phyloP scores from a whole-genome alignment of 192 early-diverging fungal genomes.

The Gamsiella multidivaricata region DNA sequence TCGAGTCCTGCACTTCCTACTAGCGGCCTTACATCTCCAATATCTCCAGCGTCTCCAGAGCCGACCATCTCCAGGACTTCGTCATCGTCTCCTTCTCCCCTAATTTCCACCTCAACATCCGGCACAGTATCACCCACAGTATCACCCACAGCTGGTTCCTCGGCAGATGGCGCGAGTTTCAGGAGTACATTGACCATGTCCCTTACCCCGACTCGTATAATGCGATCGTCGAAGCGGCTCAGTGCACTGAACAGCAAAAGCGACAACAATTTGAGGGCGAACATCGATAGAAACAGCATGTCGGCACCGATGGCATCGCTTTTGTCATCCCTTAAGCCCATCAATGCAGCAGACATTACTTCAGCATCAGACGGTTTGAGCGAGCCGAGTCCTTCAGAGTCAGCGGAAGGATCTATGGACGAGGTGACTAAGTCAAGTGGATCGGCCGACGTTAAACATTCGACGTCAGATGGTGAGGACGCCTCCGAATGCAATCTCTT shows the following conservation, averaged over 20 bases:
- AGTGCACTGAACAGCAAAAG: slow-evolving; percentile 37
- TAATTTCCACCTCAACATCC: slow-evolving; percentile 7
- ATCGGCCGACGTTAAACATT: too few species aligned
- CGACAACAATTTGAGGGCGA: slow-evolving; percentile 21
- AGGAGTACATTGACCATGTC: slow-evolving; percentile 1
- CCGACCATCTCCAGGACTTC: slow-evolving; percentile 1
- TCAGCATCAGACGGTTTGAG: background rate
- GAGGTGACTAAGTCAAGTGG: too few species aligned
- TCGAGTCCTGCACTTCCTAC: slow-evolving; percentile 18
- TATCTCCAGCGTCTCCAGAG: slow-evolving; percentile 4
- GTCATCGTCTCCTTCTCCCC: background rate
- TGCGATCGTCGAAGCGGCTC: slow-evolving; percentile 29
- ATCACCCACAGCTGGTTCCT: too few species aligned
- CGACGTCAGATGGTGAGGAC: too few species aligned
- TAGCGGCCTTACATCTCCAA: background rate
- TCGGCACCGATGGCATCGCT: slow-evolving; percentile 18
- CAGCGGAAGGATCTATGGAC: too few species aligned
- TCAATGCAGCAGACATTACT: background rate
- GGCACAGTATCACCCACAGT: background rate
- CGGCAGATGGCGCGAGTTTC: background rate
- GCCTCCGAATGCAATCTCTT: too few species aligned
- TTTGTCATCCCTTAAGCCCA: background rate
- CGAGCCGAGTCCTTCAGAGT: too few species aligned
- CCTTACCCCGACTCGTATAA: slow-evolving; percentile 16
- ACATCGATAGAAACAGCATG: slow-evolving; percentile 18